Evolutionary conservation across 2,329 filamentous ascomycete genomes (phyloP).

Genomic region (Colletotrichum viniferum): DNA sequence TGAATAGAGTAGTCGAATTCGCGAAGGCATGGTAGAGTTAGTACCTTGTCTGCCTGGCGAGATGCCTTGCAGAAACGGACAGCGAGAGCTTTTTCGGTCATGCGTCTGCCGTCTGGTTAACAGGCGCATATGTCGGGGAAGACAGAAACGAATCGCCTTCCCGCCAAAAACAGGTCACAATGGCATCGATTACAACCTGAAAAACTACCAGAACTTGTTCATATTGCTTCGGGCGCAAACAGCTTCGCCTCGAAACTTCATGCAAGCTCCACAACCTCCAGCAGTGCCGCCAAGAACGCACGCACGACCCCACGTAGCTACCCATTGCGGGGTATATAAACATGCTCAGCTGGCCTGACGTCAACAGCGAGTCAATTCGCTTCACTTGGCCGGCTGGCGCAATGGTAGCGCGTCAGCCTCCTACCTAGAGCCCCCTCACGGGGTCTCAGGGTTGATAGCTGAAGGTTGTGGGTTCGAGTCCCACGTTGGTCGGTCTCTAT

Average conservation of each 20-base stretch:
- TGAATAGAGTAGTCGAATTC: neutral
- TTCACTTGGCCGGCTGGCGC: slow-evolving; percentile 16
- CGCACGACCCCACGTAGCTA: neutral
- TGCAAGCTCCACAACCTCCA: neutral
- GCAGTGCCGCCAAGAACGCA: neutral
- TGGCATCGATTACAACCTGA: neutral
- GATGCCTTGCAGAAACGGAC: neutral
- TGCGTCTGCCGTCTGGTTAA: neutral
- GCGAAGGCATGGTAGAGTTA: neutral
- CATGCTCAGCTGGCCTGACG: neutral
- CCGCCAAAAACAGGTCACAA: neutral
- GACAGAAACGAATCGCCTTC: neutral
- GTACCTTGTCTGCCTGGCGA: neutral
- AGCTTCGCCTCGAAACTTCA: neutral
- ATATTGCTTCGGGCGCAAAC: neutral
- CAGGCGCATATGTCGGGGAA: neutral
- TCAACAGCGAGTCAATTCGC: neutral
- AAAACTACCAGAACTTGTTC: neutral
- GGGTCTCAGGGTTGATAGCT: neutral
- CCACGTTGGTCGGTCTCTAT: slow-evolving; percentile 14
- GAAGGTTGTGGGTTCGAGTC: slow-evolving; percentile 23
- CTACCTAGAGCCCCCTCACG: neutral
- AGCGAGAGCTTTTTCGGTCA: neutral
- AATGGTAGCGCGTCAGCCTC: slow-evolving; percentile 23
- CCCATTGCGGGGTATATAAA: neutral